Conservation (phyloP, 2,329 filamentous ascomycete genomes). For the Magnaporthiopsis rhizophila region DNA sequence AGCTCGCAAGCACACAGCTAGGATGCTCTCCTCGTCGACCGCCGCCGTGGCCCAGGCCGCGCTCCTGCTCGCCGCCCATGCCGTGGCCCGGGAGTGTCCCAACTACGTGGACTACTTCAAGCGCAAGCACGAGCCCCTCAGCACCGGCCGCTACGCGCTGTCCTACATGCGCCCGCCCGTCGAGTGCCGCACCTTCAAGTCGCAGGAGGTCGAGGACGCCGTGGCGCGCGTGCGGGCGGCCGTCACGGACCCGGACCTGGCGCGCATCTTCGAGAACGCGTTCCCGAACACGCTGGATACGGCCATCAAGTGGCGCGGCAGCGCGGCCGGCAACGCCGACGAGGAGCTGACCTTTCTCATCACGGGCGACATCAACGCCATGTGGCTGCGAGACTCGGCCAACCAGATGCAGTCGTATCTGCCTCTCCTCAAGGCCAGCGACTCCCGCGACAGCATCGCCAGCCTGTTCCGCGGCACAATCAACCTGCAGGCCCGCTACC, state of each 20-base stretch:
- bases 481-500: constrained; percentile 67
- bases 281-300: constrained; percentile 60
- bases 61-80: constrained; percentile 8
- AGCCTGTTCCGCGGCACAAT: constrained; percentile 66
- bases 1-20: background rate
- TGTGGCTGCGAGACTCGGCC: constrained; percentile 29
- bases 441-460: constrained; percentile 50
- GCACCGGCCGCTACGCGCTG: constrained; percentile 65
- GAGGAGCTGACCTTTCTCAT: constrained; percentile 60
- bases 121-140: constrained; percentile 60
- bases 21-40: background rate
- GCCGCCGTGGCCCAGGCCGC: background rate
- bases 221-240: constrained; percentile 61
- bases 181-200: constrained; percentile 74
- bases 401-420: constrained; percentile 74
- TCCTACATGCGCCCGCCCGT: constrained; percentile 71
- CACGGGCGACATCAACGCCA: constrained; percentile 21
- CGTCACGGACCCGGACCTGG: constrained; percentile 70
- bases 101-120: constrained; percentile 57
- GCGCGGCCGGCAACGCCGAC: constrained; percentile 13
- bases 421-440: constrained; percentile 46
- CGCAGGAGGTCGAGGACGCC: constrained; percentile 66
- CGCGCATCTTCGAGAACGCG: constrained; percentile 61
- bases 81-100: constrained; percentile 37
- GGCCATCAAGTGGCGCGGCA: constrained; percentile 16